Conservation (phyloP, 2,329 filamentous ascomycete species). For the Sporothrix pseudoabietina region DNA sequence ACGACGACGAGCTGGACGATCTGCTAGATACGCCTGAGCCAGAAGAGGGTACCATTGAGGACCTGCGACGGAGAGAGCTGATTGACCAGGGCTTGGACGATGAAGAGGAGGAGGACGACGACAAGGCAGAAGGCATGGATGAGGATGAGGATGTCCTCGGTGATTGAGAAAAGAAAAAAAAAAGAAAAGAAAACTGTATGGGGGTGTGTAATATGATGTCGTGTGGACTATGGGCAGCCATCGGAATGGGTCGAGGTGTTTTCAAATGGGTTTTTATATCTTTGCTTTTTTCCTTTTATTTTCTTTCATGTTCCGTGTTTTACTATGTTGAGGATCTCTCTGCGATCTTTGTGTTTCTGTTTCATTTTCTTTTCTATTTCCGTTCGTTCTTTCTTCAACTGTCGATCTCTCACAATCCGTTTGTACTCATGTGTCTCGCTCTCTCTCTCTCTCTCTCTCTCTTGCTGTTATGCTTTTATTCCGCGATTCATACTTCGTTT, state of each 20-base stretch:
- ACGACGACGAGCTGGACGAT: constrained; percentile 39
- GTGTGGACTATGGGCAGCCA: neutral
- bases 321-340: neutral
- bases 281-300: neutral
- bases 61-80: constrained; percentile 58
- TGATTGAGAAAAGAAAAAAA: constrained; percentile 43
- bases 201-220: neutral
- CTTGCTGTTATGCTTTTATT: neutral
- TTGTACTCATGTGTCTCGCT: constrained; percentile 9
- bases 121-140: constrained; percentile 43
- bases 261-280: neutral
- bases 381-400: neutral
- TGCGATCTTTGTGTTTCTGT: neutral
- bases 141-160: constrained; percentile 51
- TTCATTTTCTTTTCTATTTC: neutral
- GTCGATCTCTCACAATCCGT: neutral
- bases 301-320: neutral
- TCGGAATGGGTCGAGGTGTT: constrained; percentile 13
- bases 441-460: constrained; percentile 1
- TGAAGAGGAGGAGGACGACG: constrained; percentile 45
- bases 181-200: neutral
- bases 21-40: constrained; percentile 53
- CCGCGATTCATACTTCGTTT: too few relatives aligned
- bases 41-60: constrained; percentile 62
- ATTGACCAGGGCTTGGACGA: constrained; percentile 53